Evolutionary conservation across 495 filamentous ascomycete species (phyloP).

Genomic region (Choiromyces venosus): DNA sequence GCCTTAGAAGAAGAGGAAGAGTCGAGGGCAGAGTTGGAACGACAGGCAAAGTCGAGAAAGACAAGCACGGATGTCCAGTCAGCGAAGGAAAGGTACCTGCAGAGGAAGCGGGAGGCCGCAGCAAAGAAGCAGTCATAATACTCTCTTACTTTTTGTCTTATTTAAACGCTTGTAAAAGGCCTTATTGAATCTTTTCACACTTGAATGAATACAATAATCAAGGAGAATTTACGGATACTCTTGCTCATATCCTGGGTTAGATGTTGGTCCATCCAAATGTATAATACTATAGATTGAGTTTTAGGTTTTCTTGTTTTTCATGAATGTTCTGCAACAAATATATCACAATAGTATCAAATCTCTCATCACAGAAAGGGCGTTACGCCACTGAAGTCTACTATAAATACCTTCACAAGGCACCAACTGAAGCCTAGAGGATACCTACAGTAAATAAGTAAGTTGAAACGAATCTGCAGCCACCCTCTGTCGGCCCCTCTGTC

Average conservation of each 20-base stretch:
- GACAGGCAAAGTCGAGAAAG: conserved; percentile 63
- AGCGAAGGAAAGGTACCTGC: conserved; percentile 81
- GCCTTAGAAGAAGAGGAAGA: conserved; percentile 69
- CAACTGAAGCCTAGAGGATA: not conserved
- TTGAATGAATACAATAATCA: not conserved
- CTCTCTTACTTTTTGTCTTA: not conserved
- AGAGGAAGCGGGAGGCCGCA: conserved; percentile 74
- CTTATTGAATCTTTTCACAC: not conserved
- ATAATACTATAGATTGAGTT: not conserved
- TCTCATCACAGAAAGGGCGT: not conserved
- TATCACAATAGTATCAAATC: not conserved
- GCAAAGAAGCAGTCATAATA: conserved; percentile 21
- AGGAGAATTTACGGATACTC: not conserved
- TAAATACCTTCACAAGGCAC: not conserved
- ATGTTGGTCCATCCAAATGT: not conserved
- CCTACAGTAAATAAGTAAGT: not conserved
- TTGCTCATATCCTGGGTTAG: not conserved
- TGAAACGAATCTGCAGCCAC: not conserved
- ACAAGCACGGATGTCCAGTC: conserved; percentile 75
- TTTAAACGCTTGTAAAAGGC: not conserved
- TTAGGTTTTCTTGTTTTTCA: not conserved
- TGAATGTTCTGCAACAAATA: not conserved
- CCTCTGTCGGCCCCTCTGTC: not conserved
- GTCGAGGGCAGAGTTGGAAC: conserved; percentile 61
- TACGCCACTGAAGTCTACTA: not conserved